phyloP scores from a whole-genome alignment of 2,329 filamentous ascomycete species.

The Fusarium guadeloupense region DNA sequence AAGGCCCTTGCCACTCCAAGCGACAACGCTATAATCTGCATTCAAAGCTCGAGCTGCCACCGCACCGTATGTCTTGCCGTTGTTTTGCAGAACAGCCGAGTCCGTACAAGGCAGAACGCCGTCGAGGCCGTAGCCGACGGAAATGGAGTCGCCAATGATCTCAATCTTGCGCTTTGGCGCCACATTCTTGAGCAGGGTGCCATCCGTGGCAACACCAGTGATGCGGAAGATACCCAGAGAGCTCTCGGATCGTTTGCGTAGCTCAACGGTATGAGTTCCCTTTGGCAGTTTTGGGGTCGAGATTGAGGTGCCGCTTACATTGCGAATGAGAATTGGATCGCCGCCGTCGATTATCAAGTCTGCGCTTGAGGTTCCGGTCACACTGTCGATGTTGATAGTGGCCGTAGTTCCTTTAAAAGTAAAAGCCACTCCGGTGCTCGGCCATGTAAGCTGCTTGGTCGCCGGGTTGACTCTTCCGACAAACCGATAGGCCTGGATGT shows the following conservation, averaged over 20 bases:
- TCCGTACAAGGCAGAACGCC: constrained; percentile 52
- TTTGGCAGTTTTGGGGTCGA: constrained; percentile 3
- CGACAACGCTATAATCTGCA: constrained; percentile 55
- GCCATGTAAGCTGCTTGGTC: constrained; percentile 56
- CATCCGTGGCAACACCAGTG: constrained; percentile 11
- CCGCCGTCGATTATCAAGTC: constrained; percentile 28
- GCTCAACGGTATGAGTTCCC: constrained; percentile 27
- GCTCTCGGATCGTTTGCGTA: constrained; percentile 27
- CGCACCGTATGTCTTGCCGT: constrained; percentile 54
- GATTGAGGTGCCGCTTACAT: constrained; percentile 13
- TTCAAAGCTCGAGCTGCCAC: constrained; percentile 52
- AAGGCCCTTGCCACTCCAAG: constrained; percentile 56
- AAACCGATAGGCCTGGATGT: constrained; percentile 31
- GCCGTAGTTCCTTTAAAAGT: constrained; percentile 53
- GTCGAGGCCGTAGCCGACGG: constrained; percentile 55
- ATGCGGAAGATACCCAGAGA: constrained; percentile 18
- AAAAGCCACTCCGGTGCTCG: constrained; percentile 54
- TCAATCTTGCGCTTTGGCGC: constrained; percentile 51
- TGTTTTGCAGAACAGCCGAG: constrained; percentile 51
- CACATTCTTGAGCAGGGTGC: constrained; percentile 32
- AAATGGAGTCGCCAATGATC: constrained; percentile 57
- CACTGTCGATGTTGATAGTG: constrained; percentile 41
- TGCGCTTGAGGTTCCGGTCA: constrained; percentile 19
- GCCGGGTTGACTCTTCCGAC: constrained; percentile 54
- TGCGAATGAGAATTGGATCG: constrained; percentile 15